Evolutionary conservation across 129 eudicot genomes (phyloP), one percentile per base, ranked within the genome.

Genomic region (Ambrosia artemisiifolia): DNA sequence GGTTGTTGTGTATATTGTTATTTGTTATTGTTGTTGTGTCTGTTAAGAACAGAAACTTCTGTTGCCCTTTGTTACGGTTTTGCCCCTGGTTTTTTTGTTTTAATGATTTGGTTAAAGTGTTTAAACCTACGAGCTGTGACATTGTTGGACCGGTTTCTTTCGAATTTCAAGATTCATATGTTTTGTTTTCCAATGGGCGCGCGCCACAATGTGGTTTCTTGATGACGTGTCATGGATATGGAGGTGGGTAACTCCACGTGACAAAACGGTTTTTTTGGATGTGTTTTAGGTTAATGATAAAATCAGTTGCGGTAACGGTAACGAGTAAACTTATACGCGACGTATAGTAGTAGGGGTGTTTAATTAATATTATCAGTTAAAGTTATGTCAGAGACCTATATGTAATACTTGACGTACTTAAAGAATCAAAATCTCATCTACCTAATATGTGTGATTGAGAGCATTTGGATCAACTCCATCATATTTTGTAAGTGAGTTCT

Each of bases 21-120:
- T 24, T 24, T 24, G 28, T 24, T 24, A 1, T 70, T 44, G 44
- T 71, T 79, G 80, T 77, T 80, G 81, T 83, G 84, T 81, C 85
- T 80, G 86, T 83, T 83, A 81, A 55, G 86, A 83, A 83, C 91
- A 72, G 91, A 83, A 84, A 36, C 75, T 78, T 78, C 65, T 73
- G 79, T 74, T 77, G 71, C 49, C 63, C 17, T 33, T 1, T 80
- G 24, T 85, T 73, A 85, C 86, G 47, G 49, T 56, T 65, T 82
- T 72, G 10, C 74, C 85, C 84, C 50, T 67, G 64, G 43, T 42
- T 43, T n/a, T 34, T 59, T 16, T 28, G 2, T 5, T 16, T 84
- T 67, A 78, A 85, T 17, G n/a, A 2, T 32, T 1, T 65, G 72
- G 55, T 63, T 56, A 44, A 38, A 13, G 62, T 61, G 76, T 75